Conservation (phyloP, 2,329 filamentous ascomycete species). For the Zasmidium citrigriseum region DNA sequence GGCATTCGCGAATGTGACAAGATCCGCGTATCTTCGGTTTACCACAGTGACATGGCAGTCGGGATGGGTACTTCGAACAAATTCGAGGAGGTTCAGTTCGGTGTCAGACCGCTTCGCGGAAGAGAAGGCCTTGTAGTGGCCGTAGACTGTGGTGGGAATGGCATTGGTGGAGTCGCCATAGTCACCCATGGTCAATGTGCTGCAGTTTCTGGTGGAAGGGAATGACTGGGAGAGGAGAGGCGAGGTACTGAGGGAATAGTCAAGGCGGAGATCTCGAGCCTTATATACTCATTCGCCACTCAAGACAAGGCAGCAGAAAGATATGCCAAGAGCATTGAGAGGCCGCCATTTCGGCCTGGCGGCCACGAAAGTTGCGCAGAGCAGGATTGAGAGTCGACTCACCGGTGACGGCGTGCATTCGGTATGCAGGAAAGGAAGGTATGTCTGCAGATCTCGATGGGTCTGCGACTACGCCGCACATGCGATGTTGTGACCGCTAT, state of each 20-base stretch:
- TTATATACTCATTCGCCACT: background rate
- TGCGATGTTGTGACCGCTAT: background rate
- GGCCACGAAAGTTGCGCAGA: background rate
- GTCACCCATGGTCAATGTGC: conserved; percentile 4
- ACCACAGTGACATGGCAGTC: conserved; percentile 16
- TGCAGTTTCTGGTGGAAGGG: background rate
- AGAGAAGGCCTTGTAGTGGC: conserved; percentile 9
- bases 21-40: conserved; percentile 20
- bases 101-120: conserved; percentile 7
- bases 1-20: conserved; percentile 43
- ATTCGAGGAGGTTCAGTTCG: conserved; percentile 16
- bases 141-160: conserved; percentile 1
- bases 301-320: background rate
- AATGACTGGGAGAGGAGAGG: background rate
- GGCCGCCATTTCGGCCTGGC: background rate
- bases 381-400: background rate
- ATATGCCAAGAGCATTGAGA: background rate
- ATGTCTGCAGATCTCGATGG: background rate
- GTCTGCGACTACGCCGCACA: background rate
- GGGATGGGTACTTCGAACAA: conserved; percentile 10
- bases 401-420: background rate
- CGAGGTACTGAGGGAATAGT: background rate
- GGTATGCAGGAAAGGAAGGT: background rate
- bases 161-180: background rate
- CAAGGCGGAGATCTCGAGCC: background rate